Base-by-base conservation (phyloP, 177 flowering plant genomes). In the Vitis hybrid region DNA sequence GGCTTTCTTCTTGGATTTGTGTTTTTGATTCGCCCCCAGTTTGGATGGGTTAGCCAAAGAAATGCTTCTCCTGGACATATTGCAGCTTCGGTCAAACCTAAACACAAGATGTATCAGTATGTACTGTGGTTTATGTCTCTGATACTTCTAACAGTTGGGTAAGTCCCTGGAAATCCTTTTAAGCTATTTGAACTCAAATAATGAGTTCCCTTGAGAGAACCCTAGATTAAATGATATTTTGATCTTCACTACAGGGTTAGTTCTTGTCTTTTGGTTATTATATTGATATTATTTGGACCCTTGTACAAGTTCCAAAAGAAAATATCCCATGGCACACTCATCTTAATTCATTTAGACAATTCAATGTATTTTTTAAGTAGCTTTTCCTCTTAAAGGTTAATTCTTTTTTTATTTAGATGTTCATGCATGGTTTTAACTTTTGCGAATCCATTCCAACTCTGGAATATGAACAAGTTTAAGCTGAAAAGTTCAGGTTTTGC, bases 1-100 rank as follows among this genome's bases (percentile, higher is more conserved):
- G 91, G 91, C 1, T 88, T 88, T 79, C 77, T 88, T 62, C 88
- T 86, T 44, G 91, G 91, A 33, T 88, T 84, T 70, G 79, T 87
- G 51, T 71, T 83, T 54, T 64, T 87, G 38, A 73, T 87, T 24
- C 86, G 88, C 1, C 91, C 89, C 9, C 91, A 86, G 67, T 88
- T 67, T 72, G 82, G 78, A 31, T 88, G 82, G 80, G 68, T 86
- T 31, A 80, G 71, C 70, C 77, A 78, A 70, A 77, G 66, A 61
- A 65, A 69, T 64, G 55, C 73, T 60, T 80, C 80, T 73, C 68
- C 81, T 11, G 82, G 83, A 38, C 73, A 63, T 49, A 4, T 18
- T 59, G 59, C 66, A 20, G 4, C 69, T 24, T 20, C 73, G 19
- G 53, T 53, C 6, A 81, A 77, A 70, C 71, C 84, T 14, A 88